Evolutionary conservation across 2,329 filamentous ascomycete species (phyloP).

Genomic region (Xylaria sp.): DNA sequence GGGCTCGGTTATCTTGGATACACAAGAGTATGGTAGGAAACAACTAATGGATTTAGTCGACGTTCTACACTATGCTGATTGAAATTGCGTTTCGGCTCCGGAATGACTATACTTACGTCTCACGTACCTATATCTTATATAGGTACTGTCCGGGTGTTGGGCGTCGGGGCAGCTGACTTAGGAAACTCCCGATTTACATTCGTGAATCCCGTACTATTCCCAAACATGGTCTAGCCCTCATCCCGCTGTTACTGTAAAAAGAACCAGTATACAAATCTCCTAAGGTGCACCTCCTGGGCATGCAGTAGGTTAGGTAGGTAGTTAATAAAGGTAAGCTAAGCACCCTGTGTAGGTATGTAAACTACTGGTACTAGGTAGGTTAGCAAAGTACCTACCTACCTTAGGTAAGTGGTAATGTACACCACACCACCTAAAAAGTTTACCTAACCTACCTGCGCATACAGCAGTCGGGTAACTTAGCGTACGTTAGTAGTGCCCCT

Average conservation of each 20-base stretch:
- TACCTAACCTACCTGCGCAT: background rate
- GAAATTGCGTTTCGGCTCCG: no score
- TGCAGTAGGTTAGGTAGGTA: no score
- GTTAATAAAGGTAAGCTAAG: constrained; percentile 2
- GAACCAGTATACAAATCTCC: background rate
- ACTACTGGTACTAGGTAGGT: no score
- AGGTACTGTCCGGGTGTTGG: constrained; percentile 15
- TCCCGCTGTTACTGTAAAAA: constrained; percentile 19
- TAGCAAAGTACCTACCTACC: no score
- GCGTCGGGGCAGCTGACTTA: constrained; percentile 31
- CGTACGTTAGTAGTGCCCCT: background rate
- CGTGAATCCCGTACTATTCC: constrained; percentile 2
- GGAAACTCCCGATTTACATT: constrained; percentile 29
- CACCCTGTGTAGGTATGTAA: background rate
- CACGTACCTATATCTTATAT: background rate
- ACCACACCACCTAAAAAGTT: no score
- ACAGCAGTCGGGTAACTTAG: background rate
- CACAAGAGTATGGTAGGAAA: no score
- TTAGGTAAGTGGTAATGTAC: background rate
- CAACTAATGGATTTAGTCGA: no score
- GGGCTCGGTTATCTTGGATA: background rate
- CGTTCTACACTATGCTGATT: no score
- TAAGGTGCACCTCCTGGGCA: background rate
- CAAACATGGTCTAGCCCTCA: background rate
- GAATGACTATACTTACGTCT: background rate